Base-by-base conservation (phyloP, 2,329 filamentous ascomycete genomes). In the Epicoccum sorghinum region DNA sequence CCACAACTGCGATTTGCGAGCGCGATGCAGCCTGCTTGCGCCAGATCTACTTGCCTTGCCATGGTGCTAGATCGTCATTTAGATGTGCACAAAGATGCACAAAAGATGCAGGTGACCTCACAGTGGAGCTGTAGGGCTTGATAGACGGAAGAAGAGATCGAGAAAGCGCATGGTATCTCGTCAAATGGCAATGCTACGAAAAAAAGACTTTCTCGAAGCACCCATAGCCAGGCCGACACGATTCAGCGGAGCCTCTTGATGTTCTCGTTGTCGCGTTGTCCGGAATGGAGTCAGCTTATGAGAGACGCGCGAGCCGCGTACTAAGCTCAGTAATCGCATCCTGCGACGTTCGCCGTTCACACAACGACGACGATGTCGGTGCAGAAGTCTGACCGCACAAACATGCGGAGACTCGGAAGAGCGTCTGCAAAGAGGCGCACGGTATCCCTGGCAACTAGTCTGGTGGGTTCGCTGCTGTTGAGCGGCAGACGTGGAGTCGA, bases 61-160 rank as follows among this genome's bases (percentile, higher is more conserved):
- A 32, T 38, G 18, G 1, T 41, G 39, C 45, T 47, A 23, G 27
- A 36, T 50, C 42, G 52, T 41, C 36, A 37, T 50, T 41, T 32
- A 50, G 36, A 50, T 32, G 29, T 13, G 41, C 41, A 10, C 39
- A n/a, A 38, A 43, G 24, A 23, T 13, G 41, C 41, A 10, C 39
- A n/a, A 38, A 43, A 36, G 52, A 38, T 49, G 52, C 41, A 47
- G 30, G 32, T 42, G 42, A 55, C 41, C 32, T 49, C 46, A 50
- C 40, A n/a, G 41, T 36, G 36, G 37, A 46, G 40, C 8, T 9
- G 7, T 37, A 14, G 37, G 41, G 46, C 46, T 41, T 8, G 7
- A 9, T 14, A 24, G 25, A 46, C 30, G 25, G 23, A 14, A 50
- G 25, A 32, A 14, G 25, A 14, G 45, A 24, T 32, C n/a, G n/a